Conservation (phyloP, 2,329 filamentous ascomycete species). For the Fusarium anguioides region DNA sequence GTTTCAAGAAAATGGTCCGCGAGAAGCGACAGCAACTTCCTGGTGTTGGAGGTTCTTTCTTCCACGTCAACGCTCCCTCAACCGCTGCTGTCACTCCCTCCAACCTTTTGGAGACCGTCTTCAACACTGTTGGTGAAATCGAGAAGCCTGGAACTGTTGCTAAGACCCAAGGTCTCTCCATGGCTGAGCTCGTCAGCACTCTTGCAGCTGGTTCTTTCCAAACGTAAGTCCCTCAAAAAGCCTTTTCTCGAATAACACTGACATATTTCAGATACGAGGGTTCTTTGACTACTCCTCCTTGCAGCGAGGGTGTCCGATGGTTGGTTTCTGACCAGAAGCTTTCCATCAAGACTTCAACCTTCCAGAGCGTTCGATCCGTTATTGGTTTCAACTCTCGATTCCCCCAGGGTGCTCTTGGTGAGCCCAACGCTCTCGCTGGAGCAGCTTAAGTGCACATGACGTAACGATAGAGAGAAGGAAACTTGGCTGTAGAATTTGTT, state of each 20-base stretch:
- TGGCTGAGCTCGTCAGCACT: constrained; percentile 51
- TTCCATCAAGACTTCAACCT: constrained; percentile 53
- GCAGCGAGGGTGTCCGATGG: constrained; percentile 67
- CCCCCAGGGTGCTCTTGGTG: constrained; percentile 17
- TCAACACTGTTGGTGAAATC: constrained; percentile 48
- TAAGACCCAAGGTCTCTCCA: constrained; percentile 55
- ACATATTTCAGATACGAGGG: constrained; percentile 58
- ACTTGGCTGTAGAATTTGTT: background rate
- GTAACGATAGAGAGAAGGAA: background rate
- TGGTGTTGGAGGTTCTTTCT: constrained; percentile 11
- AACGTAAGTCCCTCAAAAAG: constrained; percentile 34
- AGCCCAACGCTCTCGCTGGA: constrained; percentile 18
- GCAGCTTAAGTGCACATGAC: background rate
- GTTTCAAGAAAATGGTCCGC: constrained; percentile 9
- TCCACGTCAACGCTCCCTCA: constrained; percentile 7
- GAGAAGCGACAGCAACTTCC: constrained; percentile 26
- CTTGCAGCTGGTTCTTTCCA: constrained; percentile 49
- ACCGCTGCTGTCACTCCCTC: constrained; percentile 22
- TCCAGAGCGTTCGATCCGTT: constrained; percentile 18
- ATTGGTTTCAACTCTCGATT: constrained; percentile 32
- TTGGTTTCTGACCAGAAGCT: constrained; percentile 62
- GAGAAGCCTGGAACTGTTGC: constrained; percentile 54
- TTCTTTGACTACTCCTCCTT: constrained; percentile 71
- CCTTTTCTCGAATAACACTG: background rate
- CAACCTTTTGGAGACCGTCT: constrained; percentile 52